These are phyloP conservation scores for Alternaria conjuncta DNA, from an alignment of 2,329 filamentous ascomycete genomes.

Conservation along the genomic window DNA sequence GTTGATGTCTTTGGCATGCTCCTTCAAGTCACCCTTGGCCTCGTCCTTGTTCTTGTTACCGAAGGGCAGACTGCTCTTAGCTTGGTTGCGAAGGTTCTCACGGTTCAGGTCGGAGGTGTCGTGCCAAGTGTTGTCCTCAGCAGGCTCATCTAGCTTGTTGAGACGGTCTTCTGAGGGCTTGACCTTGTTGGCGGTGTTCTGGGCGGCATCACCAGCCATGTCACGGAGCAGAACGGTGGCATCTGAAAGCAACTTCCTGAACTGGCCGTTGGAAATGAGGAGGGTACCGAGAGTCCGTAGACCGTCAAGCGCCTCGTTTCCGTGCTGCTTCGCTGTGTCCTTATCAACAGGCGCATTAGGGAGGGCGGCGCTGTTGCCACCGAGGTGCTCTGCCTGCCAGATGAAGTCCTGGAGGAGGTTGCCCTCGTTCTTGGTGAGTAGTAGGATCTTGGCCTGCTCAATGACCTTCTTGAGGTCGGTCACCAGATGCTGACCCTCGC, in stretches of 20 bases:
- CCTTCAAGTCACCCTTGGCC: constrained; percentile 56
- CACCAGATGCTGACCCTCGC: constrained; percentile 81
- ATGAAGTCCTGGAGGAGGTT: constrained; percentile 96
- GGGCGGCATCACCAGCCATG: constrained; percentile 88
- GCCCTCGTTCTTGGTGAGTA: constrained; percentile 93
- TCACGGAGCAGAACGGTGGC: constrained; percentile 81
- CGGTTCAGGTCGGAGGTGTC: constrained; percentile 79
- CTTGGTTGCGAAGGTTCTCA: constrained; percentile 71
- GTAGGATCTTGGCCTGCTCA: constrained; percentile 79
- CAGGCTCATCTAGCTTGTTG: constrained; percentile 78
- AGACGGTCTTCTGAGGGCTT: constrained; percentile 81
- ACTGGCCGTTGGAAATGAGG: constrained; percentile 94
- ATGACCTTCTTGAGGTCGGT: constrained; percentile 80
- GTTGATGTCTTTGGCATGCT: constrained; percentile 64
- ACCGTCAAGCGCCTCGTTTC: constrained; percentile 81
- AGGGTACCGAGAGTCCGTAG: constrained; percentile 87
- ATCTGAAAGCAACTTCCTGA: constrained; percentile 86
- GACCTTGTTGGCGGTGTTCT: constrained; percentile 75
- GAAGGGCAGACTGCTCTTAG: constrained; percentile 64
- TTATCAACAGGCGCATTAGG: constrained; percentile 76
- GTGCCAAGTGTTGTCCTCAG: constrained; percentile 92
- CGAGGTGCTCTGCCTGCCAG: constrained; percentile 85
- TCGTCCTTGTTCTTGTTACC: constrained; percentile 62
- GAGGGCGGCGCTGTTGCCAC: constrained; percentile 64
- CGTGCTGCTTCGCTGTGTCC: constrained; percentile 80